Evolutionary conservation across 306 rosid genomes (phyloP).

Genomic region (Carpinus viminea): DNA sequence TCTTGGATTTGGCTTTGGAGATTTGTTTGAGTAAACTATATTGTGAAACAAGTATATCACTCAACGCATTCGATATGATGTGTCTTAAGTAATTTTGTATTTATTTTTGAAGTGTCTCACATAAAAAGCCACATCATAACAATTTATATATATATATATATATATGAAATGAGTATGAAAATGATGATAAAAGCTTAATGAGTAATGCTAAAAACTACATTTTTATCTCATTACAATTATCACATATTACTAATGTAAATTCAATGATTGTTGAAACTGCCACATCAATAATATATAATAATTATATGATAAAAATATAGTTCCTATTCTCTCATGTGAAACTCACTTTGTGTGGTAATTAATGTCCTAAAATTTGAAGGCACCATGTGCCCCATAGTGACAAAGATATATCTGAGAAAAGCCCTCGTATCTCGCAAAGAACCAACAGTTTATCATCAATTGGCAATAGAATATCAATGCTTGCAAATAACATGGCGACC

Average conservation of each 20-base stretch:
- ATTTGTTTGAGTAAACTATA: slow-evolving; percentile 19
- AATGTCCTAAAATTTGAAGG: not conserved
- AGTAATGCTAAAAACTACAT: no score
- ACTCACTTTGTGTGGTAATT: not conserved
- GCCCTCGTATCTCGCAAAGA: not conserved
- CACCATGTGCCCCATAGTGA: not conserved
- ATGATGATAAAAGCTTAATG: no score
- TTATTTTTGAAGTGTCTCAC: no score
- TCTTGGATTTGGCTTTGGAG: not conserved
- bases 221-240: no score
- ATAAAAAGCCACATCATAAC: no score
- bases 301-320: no score
- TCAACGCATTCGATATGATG: no score
- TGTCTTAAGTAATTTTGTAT: no score
- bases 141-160: no score
- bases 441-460: slow-evolving; percentile 1
- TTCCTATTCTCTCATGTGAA: not conserved
- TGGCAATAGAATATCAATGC: slow-evolving; percentile 14
- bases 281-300: no score
- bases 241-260: no score
- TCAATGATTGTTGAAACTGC: no score
- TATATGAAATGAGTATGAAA: not conserved
- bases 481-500: slow-evolving; percentile 10
- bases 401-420: not conserved
- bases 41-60: not conserved